Evolutionary conservation across 768 basidiomycete species (phyloP).

Genomic region (Lyophyllum semitale): DNA sequence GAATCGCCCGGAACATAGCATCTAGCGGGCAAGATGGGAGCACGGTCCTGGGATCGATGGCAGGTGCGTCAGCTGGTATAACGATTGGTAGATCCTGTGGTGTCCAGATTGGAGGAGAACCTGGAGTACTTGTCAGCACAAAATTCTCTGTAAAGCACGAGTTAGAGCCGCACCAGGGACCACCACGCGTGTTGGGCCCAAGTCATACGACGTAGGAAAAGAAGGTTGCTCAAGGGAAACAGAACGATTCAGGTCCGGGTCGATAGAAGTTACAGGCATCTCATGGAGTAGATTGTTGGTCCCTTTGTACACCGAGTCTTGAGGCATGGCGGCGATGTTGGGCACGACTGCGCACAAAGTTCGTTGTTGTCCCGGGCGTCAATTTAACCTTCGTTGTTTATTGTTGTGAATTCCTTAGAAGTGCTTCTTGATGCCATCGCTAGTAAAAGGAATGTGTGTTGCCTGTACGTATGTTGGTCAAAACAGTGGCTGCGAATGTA

Average conservation of each 20-base stretch:
- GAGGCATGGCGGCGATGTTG: conserved; percentile 2
- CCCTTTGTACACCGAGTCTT: conserved; percentile 14
- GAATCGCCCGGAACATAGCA: conserved; percentile 12
- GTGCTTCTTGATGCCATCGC: too few relatives aligned
- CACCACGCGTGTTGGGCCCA: conserved; percentile 13
- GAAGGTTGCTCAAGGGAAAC: conserved; percentile 10
- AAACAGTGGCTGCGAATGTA: too few relatives aligned
- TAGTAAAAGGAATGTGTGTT: too few relatives aligned
- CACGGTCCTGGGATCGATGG: conserved; percentile 13
- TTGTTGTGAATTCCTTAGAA: not conserved
- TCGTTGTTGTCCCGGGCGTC: not conserved
- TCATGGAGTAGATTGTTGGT: conserved; percentile 2
- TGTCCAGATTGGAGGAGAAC: conserved; percentile 17
- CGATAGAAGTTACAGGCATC: conserved; percentile 1
- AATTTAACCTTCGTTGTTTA: not conserved
- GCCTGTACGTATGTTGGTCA: too few relatives aligned
- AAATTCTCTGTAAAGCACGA: not conserved
- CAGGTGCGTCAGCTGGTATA: conserved; percentile 9
- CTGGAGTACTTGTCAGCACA: conserved; percentile 1
- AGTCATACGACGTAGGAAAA: conserved; percentile 15
- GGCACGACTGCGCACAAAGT: not conserved
- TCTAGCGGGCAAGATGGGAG: conserved; percentile 17
- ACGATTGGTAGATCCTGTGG: conserved; percentile 14
- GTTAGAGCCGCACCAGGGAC: conserved; percentile 9
- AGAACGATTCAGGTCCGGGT: conserved; percentile 1